A percentile compares a stretch with the other conserved stretches of the same genome.
These are phyloP conservation scores for Pseudohyphozyma bogoriensis DNA, from an alignment of 768 basidiomycete species.

Conservation along the genomic window DNA sequence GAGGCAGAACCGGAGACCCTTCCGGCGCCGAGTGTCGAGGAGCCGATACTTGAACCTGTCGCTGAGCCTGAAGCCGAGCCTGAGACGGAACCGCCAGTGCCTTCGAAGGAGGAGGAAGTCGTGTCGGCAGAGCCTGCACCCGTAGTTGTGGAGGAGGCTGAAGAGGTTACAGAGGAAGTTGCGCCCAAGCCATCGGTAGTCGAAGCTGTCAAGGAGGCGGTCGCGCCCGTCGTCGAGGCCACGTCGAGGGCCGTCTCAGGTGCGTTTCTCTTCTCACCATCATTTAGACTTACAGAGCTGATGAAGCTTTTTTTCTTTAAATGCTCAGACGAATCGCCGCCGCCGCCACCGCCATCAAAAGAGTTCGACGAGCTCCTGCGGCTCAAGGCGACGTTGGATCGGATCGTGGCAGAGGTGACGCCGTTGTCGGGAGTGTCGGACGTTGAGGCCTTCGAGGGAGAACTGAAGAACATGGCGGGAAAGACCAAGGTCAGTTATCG, in stretches of 20 bases:
- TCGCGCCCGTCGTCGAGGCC: no score
- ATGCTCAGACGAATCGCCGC: slow-evolving; percentile 55
- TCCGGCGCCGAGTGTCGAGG: background rate
- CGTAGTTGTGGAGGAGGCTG: background rate
- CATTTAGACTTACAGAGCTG: background rate
- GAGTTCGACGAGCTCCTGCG: slow-evolving; percentile 60
- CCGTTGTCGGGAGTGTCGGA: slow-evolving; percentile 60
- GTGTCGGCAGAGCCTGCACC: no score
- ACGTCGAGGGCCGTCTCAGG: background rate
- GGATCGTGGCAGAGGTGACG: slow-evolving; percentile 58
- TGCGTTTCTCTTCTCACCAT: background rate
- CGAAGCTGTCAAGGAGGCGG: no score
- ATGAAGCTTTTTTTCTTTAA: background rate
- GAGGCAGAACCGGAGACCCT: background rate
- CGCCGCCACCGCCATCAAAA: no score
- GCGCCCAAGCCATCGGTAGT: no score
- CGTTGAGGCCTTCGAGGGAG: slow-evolving; percentile 57
- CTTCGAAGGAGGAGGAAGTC: background rate
- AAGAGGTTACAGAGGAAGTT: background rate
- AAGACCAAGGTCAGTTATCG: slow-evolving; percentile 63
- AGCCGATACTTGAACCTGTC: background rate
- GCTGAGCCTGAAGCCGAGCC: background rate
- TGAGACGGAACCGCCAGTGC: background rate
- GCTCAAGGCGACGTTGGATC: slow-evolving; percentile 60
- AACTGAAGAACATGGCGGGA: slow-evolving; percentile 54